Conservation (phyloP, 495 filamentous ascomycete genomes). For the Wilcoxina mikolae region DNA sequence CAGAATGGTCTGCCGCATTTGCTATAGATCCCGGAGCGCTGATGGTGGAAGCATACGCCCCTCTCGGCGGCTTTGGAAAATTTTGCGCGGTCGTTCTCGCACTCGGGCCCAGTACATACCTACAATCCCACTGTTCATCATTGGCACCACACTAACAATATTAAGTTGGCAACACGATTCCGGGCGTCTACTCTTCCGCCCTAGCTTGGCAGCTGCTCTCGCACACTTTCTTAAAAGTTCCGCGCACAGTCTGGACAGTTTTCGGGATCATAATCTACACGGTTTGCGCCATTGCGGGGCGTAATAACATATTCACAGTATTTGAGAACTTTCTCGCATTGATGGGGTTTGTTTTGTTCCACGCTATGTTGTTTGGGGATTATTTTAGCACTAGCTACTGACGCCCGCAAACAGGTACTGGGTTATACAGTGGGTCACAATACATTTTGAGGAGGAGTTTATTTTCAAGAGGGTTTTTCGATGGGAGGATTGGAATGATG, state of each 20-base stretch:
- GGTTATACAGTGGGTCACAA: constrained; percentile 50
- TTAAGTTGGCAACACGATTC: constrained; percentile 51
- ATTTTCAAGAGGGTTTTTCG: constrained; percentile 35
- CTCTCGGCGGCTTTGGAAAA: constrained; percentile 52
- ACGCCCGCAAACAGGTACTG: too few species aligned
- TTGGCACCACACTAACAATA: not conserved
- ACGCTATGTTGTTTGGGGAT: too few species aligned
- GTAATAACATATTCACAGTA: constrained; percentile 45
- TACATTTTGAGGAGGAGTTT: constrained; percentile 48
- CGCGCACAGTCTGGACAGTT: constrained; percentile 49
- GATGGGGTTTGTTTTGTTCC: too few species aligned
- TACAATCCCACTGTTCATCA: not conserved
- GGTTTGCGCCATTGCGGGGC: constrained; percentile 49
- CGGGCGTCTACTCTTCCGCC: constrained; percentile 53
- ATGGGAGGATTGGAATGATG: constrained; percentile 37
- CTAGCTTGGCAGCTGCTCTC: constrained; percentile 56
- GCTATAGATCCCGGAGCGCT: constrained; percentile 48
- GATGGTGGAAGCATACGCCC: constrained; percentile 48
- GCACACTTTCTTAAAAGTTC: constrained; percentile 40
- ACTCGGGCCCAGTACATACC: constrained; percentile 39
- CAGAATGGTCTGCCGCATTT: constrained; percentile 41
- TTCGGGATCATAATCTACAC: constrained; percentile 45
- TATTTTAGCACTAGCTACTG: too few species aligned
- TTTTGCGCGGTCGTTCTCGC: constrained; percentile 60
- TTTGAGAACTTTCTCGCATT: constrained; percentile 59